Percentiles rank a stretch among this genome's conserved stretches.
Conservation (phyloP, 805 yeast genomes). For the Jamesozyma lodderae region DNA sequence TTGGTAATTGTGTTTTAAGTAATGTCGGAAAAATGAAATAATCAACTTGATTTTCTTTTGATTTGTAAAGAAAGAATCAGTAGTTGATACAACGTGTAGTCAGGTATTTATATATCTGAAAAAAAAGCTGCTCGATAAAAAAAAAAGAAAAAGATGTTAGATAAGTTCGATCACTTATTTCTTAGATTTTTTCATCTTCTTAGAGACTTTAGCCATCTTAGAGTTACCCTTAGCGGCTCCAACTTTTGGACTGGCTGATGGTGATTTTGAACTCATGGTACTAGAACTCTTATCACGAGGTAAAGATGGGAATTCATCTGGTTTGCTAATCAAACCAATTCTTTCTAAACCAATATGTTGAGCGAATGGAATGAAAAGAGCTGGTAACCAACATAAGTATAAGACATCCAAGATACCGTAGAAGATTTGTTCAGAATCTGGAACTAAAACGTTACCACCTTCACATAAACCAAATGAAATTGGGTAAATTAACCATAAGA, state of each 20-base stretch:
- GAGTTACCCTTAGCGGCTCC: too few species aligned
- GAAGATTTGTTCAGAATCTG: conserved; percentile 50
- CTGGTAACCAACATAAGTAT: conserved; percentile 31
- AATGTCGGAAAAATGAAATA: too few species aligned
- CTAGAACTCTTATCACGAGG: conserved; percentile 1
- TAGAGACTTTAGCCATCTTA: conserved; percentile 4
- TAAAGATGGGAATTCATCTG: conserved; percentile 2
- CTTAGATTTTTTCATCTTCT: conserved; percentile 11
- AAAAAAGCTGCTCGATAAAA: too few species aligned
- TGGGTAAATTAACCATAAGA: conserved; percentile 37
- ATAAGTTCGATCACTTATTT: too few species aligned
- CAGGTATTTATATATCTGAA: too few species aligned
- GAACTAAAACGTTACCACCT: conserved; percentile 54
- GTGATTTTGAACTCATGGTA: conserved; percentile 11
- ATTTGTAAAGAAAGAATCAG: too few species aligned
- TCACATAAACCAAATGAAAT: conserved; percentile 33
- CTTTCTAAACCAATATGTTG: conserved; percentile 18
- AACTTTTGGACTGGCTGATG: conserved; percentile 4
- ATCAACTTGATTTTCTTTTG: too few species aligned
- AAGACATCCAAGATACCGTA: conserved; percentile 50
- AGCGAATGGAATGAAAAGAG: conserved; percentile 16
- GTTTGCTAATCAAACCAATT: conserved; percentile 12
- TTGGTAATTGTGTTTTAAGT: too few species aligned
- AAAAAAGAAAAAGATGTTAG: too few species aligned
- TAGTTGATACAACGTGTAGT: too few species aligned